Percentiles rank a stretch among this genome's conserved stretches.
Evolutionary conservation across 164 flowering plant genomes (phyloP).

Genomic region (Taxillus chinensis): DNA sequence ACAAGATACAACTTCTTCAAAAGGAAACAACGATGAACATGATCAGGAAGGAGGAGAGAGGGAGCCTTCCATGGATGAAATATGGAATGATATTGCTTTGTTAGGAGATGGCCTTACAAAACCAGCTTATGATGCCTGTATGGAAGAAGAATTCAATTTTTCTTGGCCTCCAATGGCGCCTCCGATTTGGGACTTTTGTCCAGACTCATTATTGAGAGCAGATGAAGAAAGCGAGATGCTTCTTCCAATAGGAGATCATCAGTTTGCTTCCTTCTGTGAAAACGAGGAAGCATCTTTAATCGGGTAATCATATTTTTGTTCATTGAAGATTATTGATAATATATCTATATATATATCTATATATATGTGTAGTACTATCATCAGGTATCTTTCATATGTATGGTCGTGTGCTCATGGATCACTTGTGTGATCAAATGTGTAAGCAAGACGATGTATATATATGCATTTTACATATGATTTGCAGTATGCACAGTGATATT

Average conservation of each 20-base stretch:
- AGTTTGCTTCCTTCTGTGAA: slow-evolving; percentile 19
- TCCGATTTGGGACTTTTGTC: slow-evolving; percentile 54
- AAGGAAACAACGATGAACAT: slow-evolving; percentile 17
- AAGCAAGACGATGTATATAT: too few relatives aligned
- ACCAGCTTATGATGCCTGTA: slow-evolving; percentile 15
- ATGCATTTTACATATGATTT: too few relatives aligned
- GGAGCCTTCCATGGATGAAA: slow-evolving; percentile 74
- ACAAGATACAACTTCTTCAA: slow-evolving; percentile 3
- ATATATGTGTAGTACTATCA: too few relatives aligned
- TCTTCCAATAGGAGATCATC: slow-evolving; percentile 20
- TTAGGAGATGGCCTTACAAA: slow-evolving; percentile 24
- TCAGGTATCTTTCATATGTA: too few relatives aligned
- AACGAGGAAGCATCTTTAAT: slow-evolving; percentile 13
- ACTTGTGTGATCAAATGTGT: too few relatives aligned
- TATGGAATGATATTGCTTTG: slow-evolving; percentile 77
- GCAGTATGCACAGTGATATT: too few relatives aligned
- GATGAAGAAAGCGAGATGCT: slow-evolving; percentile 42
- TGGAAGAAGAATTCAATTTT: slow-evolving; percentile 24
- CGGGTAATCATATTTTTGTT: slow-evolving; percentile 9
- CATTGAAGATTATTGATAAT: slow-evolving; percentile 21
- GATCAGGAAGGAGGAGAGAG: slow-evolving; percentile 15
- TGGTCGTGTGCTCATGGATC: too few relatives aligned
- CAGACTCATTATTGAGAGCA: slow-evolving; percentile 55
- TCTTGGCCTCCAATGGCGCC: slow-evolving; percentile 41
- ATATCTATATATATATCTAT: too few relatives aligned